Percentiles rank a stretch among this genome's conserved stretches.
These are phyloP conservation scores for Entomortierella chlamydospora DNA, from an alignment of 192 early-diverging fungal species.

Conservation along the genomic window DNA sequence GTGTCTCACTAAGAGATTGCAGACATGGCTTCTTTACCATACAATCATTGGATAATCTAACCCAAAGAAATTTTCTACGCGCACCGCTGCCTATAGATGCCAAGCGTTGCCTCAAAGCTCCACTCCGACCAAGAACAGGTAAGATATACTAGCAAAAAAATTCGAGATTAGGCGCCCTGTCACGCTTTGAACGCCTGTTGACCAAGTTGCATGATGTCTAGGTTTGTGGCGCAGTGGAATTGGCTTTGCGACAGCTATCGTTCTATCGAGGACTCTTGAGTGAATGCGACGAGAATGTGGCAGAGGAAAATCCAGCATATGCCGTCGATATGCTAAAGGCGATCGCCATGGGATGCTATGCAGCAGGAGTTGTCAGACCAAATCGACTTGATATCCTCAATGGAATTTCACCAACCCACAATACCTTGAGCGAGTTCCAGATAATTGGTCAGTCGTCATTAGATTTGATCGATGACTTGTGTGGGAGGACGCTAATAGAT, in stretches of 20 bases:
- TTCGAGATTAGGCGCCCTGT: too few relatives aligned
- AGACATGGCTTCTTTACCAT: neutral
- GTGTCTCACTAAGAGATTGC: neutral
- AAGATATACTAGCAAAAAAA: neutral
- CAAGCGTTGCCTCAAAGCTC: constrained; percentile 20
- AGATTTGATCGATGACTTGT: constrained; percentile 36
- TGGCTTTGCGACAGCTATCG: constrained; percentile 30
- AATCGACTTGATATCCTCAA: constrained; percentile 27
- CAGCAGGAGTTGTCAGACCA: constrained; percentile 19
- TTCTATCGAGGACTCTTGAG: constrained; percentile 39
- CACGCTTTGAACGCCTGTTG: too few relatives aligned
- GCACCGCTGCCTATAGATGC: constrained; percentile 7
- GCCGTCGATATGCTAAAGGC: constrained; percentile 10
- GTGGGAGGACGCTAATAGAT: constrained; percentile 32
- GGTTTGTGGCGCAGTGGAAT: constrained; percentile 28
- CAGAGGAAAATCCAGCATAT: constrained; percentile 19
- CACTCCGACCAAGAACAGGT: constrained; percentile 5
- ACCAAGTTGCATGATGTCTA: neutral
- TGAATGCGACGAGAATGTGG: constrained; percentile 37
- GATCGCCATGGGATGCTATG: constrained; percentile 20
- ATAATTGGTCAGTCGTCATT: neutral
- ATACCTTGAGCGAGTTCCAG: constrained; percentile 10
- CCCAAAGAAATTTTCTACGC: too few relatives aligned
- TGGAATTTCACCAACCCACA: neutral
- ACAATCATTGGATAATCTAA: too few relatives aligned